A percentile compares a stretch with the other conserved stretches of the same genome.
phyloP scores from a whole-genome alignment of 2,329 filamentous ascomycete species.

The Colletotrichum shisoi region DNA sequence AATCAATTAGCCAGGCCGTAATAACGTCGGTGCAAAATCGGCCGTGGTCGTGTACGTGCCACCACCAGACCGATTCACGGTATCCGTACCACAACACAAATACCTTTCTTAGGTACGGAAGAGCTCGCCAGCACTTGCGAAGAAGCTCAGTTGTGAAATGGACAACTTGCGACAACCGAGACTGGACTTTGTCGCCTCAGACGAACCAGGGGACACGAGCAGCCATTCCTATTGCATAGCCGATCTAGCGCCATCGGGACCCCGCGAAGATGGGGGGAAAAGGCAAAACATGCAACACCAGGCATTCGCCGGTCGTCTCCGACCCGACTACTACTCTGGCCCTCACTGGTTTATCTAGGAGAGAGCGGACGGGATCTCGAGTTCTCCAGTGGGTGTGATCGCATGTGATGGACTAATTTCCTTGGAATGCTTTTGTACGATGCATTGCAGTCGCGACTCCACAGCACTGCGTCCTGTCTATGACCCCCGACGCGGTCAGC shows the following conservation, averaged over 20 bases:
- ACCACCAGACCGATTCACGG: not conserved
- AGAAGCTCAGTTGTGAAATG: slow-evolving; percentile 3
- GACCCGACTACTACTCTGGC: slow-evolving; percentile 39
- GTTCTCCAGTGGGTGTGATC: slow-evolving; percentile 38
- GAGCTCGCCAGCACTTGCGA: not conserved
- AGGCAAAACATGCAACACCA: slow-evolving; percentile 35
- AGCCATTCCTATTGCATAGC: not conserved
- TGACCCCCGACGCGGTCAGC: not conserved
- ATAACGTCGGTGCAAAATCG: not conserved
- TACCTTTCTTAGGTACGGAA: not conserved
- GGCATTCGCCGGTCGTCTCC: slow-evolving; percentile 37
- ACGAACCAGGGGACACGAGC: not conserved
- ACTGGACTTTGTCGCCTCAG: not conserved
- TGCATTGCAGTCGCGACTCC: not conserved
- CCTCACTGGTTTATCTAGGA: slow-evolving; percentile 37
- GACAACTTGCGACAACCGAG: slow-evolving; percentile 1
- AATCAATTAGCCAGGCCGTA: not conserved
- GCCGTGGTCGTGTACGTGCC: not conserved
- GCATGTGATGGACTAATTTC: not conserved
- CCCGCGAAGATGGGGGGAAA: not conserved
- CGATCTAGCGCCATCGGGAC: not conserved
- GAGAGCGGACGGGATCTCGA: slow-evolving; percentile 39
- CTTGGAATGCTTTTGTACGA: not conserved
- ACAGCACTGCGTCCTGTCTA: not conserved
- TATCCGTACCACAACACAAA: not conserved